Conservation (phyloP, 2,329 filamentous ascomycete genomes). For the Colletotrichum scovillei region DNA sequence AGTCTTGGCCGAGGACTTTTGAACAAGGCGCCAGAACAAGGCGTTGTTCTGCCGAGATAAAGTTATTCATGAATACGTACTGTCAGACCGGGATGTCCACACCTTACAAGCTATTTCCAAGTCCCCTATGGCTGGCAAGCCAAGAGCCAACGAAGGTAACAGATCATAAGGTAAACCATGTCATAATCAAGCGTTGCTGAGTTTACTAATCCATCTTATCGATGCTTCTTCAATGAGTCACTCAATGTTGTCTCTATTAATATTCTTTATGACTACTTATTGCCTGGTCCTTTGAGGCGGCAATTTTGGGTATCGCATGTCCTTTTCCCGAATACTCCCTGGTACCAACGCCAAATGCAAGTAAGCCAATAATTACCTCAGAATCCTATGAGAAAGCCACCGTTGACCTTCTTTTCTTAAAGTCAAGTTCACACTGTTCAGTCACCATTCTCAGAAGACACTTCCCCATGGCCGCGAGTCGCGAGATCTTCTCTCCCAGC, state of each 20-base stretch:
- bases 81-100: too few relatives aligned
- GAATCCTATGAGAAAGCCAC: background rate
- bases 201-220: too few relatives aligned
- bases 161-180: too few relatives aligned
- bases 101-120: too few relatives aligned
- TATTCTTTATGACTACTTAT: background rate
- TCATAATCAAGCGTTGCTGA: too few relatives aligned
- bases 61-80: too few relatives aligned
- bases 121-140: too few relatives aligned
- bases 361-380: background rate
- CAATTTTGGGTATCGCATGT: background rate
- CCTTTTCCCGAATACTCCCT: background rate
- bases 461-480: conserved; percentile 4
- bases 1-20: too few relatives aligned
- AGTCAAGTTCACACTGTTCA: background rate
- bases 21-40: too few relatives aligned
- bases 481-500: conserved; percentile 27
- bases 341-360: background rate
- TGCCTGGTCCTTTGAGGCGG: background rate
- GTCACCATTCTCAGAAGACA: background rate
- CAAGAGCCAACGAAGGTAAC: too few relatives aligned
- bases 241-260: background rate
- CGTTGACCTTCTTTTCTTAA: background rate
- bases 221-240: background rate
- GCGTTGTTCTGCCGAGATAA: too few relatives aligned